Evolutionary conservation across 2,329 filamentous ascomycete species (phyloP).

Genomic region (Penicillium sp.): DNA sequence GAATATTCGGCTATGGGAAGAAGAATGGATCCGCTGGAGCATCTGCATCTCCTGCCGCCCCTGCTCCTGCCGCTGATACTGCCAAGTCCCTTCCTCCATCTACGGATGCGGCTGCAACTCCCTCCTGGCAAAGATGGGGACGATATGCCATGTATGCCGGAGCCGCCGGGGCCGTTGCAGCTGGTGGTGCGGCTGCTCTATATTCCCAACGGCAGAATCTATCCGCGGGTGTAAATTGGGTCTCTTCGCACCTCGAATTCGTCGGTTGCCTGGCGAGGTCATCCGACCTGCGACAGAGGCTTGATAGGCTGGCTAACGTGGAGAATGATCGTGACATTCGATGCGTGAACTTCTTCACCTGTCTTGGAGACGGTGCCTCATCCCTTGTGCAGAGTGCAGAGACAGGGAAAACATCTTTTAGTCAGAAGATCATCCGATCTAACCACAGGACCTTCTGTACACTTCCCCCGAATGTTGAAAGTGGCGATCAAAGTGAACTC

Average conservation of each 20-base stretch:
- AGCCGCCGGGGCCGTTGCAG: constrained; percentile 76
- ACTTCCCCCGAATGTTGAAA: constrained; percentile 63
- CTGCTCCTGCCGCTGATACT: constrained; percentile 4
- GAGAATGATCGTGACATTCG: constrained; percentile 70
- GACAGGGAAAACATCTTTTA: constrained; percentile 34
- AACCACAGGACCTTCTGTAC: constrained; percentile 87
- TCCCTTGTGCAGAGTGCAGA: constrained; percentile 31
- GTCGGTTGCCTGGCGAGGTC: constrained; percentile 85
- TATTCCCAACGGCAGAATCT: constrained; percentile 85
- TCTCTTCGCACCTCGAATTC: constrained; percentile 88
- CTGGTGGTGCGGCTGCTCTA: constrained; percentile 80
- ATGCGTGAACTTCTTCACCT: constrained; percentile 86
- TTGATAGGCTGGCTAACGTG: constrained; percentile 69
- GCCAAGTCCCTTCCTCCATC: constrained; percentile 30
- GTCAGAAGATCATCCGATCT: constrained; percentile 44
- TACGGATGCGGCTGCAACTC: constrained; percentile 51
- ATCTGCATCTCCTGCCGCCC: not conserved
- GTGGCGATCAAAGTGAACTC: constrained; percentile 26
- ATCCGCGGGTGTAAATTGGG: constrained; percentile 76
- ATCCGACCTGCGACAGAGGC: constrained; percentile 76
- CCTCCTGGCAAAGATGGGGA: constrained; percentile 77
- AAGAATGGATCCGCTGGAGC: constrained; percentile 21
- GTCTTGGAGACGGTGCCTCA: constrained; percentile 71
- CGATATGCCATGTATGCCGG: constrained; percentile 85
- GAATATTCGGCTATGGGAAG: constrained; percentile 66